Evolutionary conservation across 768 basidiomycete genomes (phyloP).

Genomic region (Chlorophyllum brunneum): DNA sequence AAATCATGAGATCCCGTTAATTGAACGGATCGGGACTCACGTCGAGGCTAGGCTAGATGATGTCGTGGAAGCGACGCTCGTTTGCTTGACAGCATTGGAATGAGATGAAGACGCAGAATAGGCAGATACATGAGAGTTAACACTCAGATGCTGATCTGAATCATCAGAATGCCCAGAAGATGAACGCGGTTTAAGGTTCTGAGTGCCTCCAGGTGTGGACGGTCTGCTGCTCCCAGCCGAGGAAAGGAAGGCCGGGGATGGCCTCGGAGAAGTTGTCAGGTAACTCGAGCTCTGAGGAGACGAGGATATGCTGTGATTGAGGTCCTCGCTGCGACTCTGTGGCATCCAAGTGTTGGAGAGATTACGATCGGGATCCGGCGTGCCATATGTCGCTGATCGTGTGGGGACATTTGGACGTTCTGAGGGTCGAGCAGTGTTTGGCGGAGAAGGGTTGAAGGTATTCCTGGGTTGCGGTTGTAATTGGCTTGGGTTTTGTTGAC

Average conservation of each 20-base stretch:
- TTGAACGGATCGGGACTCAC: conserved; percentile 37
- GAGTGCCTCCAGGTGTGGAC: conserved; percentile 53
- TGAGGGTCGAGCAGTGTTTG: conserved; percentile 33
- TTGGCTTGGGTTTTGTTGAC: conserved; percentile 17
- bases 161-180: conserved; percentile 52
- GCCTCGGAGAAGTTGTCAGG: conserved; percentile 34
- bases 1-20: conserved; percentile 1
- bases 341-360: conserved; percentile 33
- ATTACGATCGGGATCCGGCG: conserved; percentile 51
- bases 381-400: conserved; percentile 61
- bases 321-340: conserved; percentile 69
- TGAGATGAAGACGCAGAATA: conserved; percentile 49
- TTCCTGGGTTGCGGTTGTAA: conserved; percentile 15
- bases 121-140: conserved; percentile 49
- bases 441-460: conserved; percentile 33
- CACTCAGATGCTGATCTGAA: conserved; percentile 41
- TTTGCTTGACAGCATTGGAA: conserved; percentile 30
- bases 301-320: conserved; percentile 48
- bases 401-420: conserved; percentile 55
- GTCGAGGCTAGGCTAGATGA: conserved; percentile 54
- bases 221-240: conserved; percentile 39
- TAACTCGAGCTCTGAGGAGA: conserved; percentile 21
- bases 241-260: conserved; percentile 43
- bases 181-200: conserved; percentile 43
- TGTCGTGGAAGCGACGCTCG: conserved; percentile 50